phyloP scores from a whole-genome alignment of 352 stramenopile genomes.

The Globisporangium acanthophoron region DNA sequence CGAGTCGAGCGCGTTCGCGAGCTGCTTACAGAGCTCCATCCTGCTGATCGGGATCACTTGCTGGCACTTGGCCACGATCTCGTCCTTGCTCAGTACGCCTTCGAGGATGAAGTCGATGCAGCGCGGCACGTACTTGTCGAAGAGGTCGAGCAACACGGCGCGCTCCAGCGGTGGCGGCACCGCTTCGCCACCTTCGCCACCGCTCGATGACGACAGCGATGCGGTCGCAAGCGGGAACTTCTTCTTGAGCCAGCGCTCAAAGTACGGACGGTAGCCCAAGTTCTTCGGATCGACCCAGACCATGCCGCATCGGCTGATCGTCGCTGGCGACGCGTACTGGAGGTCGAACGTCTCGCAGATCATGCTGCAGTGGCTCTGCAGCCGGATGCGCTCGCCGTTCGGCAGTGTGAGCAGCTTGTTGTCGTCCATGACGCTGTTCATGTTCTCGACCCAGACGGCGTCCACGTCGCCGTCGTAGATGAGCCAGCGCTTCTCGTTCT shows the following conservation, averaged over 20 bases:
- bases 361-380: constrained; percentile 91
- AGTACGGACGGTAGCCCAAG: constrained; percentile 92
- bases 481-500: constrained; percentile 94
- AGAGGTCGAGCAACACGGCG: constrained; percentile 72
- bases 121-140: constrained; percentile 91
- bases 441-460: constrained; percentile 96
- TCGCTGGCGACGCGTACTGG: constrained; percentile 93
- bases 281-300: constrained; percentile 97
- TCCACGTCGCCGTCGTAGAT: constrained; percentile 96
- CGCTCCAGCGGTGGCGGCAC: constrained; percentile 41
- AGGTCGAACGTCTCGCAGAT: constrained; percentile 96
- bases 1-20: constrained; percentile 89
- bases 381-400: constrained; percentile 93
- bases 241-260: constrained; percentile 92
- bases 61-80: constrained; percentile 87
- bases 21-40: constrained; percentile 95
- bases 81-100: constrained; percentile 82
- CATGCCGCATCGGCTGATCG: constrained; percentile 95
- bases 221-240: constrained; percentile 50
- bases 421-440: constrained; percentile 98
- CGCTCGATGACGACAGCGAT: too few relatives aligned
- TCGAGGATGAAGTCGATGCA: constrained; percentile 93
- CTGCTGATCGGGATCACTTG: constrained; percentile 93
- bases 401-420: constrained; percentile 95
- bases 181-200: not conserved